Evolutionary conservation across 345 rosid genomes (phyloP).

Genomic region (Dovyalis caffra): DNA sequence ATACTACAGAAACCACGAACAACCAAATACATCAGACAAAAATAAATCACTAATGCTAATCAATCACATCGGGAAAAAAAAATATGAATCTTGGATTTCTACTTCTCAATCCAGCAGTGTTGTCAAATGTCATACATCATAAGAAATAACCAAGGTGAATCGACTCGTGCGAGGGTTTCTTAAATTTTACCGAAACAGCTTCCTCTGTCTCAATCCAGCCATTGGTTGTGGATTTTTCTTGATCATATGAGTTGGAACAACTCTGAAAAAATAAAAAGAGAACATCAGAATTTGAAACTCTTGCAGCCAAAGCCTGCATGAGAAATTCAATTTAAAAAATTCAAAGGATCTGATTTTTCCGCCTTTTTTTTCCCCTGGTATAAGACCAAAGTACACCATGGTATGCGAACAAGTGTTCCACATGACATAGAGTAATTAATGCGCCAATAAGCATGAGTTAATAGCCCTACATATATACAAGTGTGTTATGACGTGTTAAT

Average conservation of each 20-base stretch:
- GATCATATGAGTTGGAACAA: constrained; percentile 38
- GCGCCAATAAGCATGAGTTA: no score
- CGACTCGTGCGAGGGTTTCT: constrained; percentile 39
- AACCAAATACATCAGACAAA: neutral
- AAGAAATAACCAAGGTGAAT: constrained; percentile 37
- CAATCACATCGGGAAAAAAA: neutral
- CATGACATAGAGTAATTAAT: no score
- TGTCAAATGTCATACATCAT: constrained; percentile 26
- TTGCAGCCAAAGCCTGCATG: neutral
- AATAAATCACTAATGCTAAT: neutral
- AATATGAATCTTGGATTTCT: neutral
- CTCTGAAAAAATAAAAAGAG: constrained; percentile 36
- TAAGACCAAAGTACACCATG: no score
- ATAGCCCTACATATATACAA: no score
- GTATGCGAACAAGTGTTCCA: no score
- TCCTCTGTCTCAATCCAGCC: constrained; percentile 67
- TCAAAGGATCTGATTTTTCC: neutral
- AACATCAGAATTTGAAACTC: neutral
- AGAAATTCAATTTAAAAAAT: neutral
- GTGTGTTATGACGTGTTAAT: no score
- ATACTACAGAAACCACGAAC: neutral
- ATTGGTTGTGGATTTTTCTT: constrained; percentile 16
- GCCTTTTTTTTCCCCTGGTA: neutral
- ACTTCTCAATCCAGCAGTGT: neutral
- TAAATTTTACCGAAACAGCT: constrained; percentile 52